These are phyloP conservation scores for Potentilla sterilis DNA, from an alignment of 306 rosid species.

Conservation along the genomic window DNA sequence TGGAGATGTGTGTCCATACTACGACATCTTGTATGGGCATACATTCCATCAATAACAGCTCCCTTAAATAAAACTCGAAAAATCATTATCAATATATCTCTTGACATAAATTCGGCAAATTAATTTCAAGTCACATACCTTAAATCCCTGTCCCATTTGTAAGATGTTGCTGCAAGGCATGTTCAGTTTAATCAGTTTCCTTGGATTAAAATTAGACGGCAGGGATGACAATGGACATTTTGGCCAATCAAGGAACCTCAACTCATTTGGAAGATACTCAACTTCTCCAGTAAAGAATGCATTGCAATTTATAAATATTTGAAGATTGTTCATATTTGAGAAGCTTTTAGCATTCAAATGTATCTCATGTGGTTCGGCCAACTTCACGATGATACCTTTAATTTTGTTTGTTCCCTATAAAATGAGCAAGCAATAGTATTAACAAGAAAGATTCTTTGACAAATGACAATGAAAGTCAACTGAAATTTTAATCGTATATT, in stretches of 20 bases:
- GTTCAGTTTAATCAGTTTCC: conserved; percentile 7
- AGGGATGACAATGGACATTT: conserved; percentile 30
- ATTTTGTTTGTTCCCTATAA: not conserved
- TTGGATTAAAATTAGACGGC: conserved; percentile 34
- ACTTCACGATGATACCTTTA: not conserved
- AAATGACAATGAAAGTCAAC: too few species aligned
- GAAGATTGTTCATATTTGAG: conserved; percentile 21
- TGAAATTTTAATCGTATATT: too few species aligned
- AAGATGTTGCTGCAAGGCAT: conserved; percentile 29
- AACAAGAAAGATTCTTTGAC: not conserved
- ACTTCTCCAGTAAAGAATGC: conserved; percentile 26
- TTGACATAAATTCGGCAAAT: too few species aligned
- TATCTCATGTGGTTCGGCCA: not conserved
- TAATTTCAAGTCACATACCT: not conserved
- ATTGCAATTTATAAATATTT: conserved; percentile 10
- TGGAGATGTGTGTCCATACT: too few species aligned
- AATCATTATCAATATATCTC: too few species aligned
- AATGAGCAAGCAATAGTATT: conserved; percentile 16
- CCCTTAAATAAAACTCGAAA: too few species aligned
- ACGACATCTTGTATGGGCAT: too few species aligned
- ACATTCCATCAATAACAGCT: too few species aligned
- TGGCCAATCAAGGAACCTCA: conserved; percentile 40
- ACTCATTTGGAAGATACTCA: conserved; percentile 30
- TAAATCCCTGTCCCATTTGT: conserved; percentile 23
- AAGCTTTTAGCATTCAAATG: conserved; percentile 28